Conservation (phyloP, 2,329 filamentous ascomycete species). For the Stagonosporopsis chrysanthemi region DNA sequence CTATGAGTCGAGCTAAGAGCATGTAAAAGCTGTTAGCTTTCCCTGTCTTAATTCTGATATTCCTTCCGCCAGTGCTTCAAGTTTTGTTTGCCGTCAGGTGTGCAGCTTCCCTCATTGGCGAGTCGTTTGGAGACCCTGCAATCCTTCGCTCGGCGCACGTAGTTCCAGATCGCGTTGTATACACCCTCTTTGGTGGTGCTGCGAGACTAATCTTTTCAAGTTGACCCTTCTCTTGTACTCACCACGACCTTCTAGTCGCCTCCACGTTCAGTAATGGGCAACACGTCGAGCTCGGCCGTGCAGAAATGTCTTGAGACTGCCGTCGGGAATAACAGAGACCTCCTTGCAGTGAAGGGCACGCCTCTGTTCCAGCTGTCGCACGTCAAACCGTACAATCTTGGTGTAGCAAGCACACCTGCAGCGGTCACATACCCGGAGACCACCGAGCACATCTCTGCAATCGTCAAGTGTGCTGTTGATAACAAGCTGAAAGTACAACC, state of each 20-base stretch:
- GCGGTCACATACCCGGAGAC: conserved; percentile 65
- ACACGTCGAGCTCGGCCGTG: conserved; percentile 35
- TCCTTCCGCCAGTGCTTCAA: conserved; percentile 2
- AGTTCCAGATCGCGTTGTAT: background rate
- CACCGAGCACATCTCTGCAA: conserved; percentile 61
- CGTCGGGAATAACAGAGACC: conserved; percentile 32
- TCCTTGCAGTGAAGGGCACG: conserved; percentile 34
- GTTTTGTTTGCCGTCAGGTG: background rate
- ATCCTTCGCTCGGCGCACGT: conserved; percentile 15
- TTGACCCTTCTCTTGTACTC: background rate
- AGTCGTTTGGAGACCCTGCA: conserved; percentile 3
- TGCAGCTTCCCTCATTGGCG: conserved; percentile 5
- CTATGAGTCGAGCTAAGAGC: background rate
- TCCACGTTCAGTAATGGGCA: conserved; percentile 35
- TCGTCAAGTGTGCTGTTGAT: conserved; percentile 65
- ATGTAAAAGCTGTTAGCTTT: background rate
- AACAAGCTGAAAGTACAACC: conserved; percentile 65
- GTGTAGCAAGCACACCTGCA: conserved; percentile 53
- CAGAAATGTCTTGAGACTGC: conserved; percentile 42
- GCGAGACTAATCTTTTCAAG: background rate
- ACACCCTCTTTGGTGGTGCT: background rate
- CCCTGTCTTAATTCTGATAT: conserved; percentile 1
- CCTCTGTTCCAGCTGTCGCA: conserved; percentile 41
- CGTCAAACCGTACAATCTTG: conserved; percentile 50
- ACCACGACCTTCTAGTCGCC: background rate